Conservation (phyloP, 2,329 filamentous ascomycete genomes). For the Penicillium occitanis region DNA sequence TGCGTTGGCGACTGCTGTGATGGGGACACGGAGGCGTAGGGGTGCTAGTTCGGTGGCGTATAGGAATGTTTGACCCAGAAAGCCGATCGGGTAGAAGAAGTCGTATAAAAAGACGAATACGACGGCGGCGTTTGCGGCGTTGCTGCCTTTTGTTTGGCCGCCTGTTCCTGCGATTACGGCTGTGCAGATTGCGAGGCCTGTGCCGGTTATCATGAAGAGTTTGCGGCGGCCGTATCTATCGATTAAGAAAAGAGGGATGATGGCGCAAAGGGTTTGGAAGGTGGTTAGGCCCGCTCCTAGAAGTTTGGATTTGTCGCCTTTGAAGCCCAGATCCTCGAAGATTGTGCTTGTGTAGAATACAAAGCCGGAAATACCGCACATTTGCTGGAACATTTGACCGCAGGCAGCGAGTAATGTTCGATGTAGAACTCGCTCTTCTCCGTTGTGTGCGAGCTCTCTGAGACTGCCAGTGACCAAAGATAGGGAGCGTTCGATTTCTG, state of each 20-base stretch:
- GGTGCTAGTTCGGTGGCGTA: slow-evolving; percentile 46
- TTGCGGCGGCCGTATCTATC: slow-evolving; percentile 59
- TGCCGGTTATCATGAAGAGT: slow-evolving; percentile 36
- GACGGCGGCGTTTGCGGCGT: slow-evolving; percentile 43
- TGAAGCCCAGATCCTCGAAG: slow-evolving; percentile 22
- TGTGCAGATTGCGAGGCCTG: slow-evolving; percentile 32
- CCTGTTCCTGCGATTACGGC: slow-evolving; percentile 29
- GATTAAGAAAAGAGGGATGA: slow-evolving; percentile 61
- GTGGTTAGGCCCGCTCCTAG: slow-evolving; percentile 60
- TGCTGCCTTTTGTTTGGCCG: slow-evolving; percentile 25
- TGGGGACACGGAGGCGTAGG: slow-evolving; percentile 39
- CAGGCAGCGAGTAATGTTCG: slow-evolving; percentile 59
- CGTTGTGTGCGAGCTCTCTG: slow-evolving; percentile 6
- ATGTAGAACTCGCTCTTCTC: slow-evolving; percentile 53
- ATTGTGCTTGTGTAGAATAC: slow-evolving; percentile 42
- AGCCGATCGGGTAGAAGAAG: slow-evolving; percentile 47
- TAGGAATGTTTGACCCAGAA: slow-evolving; percentile 67
- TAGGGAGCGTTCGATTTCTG: slow-evolving; percentile 45
- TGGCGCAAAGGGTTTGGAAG: slow-evolving; percentile 61
- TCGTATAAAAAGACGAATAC: slow-evolving; percentile 45
- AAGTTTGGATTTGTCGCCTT: slow-evolving; percentile 33
- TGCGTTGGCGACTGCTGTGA: slow-evolving; percentile 37
- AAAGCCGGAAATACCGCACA: slow-evolving; percentile 62
- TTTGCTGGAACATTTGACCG: slow-evolving; percentile 61
- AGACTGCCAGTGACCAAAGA: slow-evolving; percentile 10